A percentile compares a stretch with the other conserved stretches of the same genome.
These are phyloP conservation scores for Aspergillus versicolor DNA, from an alignment of 2,329 filamentous ascomycete genomes.

Conservation along the genomic window DNA sequence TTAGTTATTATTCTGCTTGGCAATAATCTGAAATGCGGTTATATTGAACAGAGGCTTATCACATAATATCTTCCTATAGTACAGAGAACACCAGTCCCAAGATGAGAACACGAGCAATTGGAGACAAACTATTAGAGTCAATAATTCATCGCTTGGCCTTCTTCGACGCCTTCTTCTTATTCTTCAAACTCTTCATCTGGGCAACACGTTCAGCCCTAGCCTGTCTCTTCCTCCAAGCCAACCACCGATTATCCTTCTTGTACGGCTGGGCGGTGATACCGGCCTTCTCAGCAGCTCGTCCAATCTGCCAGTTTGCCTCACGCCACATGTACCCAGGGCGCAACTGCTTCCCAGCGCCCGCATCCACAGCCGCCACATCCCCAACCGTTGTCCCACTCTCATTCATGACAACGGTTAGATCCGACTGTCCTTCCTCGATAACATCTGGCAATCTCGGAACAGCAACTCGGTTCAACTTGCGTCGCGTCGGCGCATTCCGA, in stretches of 20 bases:
- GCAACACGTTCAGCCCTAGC: conserved; percentile 51
- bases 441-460: conserved; percentile 34
- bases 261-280: conserved; percentile 57
- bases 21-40: neutral
- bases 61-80: conserved; percentile 31
- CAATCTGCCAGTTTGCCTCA: conserved; percentile 68
- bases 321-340: conserved; percentile 63
- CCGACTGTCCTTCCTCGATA: conserved; percentile 23
- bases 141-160: conserved; percentile 32
- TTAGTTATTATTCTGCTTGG: neutral
- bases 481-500: conserved; percentile 68
- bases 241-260: conserved; percentile 60
- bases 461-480: conserved; percentile 72
- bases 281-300: conserved; percentile 60
- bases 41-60: conserved; percentile 9
- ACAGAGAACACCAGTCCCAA: conserved; percentile 29
- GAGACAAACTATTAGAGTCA: conserved; percentile 13
- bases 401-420: conserved; percentile 23
- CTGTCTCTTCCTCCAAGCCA: conserved; percentile 63
- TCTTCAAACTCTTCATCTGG: conserved; percentile 55
- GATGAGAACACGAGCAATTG: neutral
- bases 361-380: conserved; percentile 24
- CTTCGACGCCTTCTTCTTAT: conserved; percentile 44
- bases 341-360: conserved; percentile 36
- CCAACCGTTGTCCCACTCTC: conserved; percentile 26